Base-by-base conservation (phyloP, 345 rosid species). In the Moringa oleifera region DNA sequence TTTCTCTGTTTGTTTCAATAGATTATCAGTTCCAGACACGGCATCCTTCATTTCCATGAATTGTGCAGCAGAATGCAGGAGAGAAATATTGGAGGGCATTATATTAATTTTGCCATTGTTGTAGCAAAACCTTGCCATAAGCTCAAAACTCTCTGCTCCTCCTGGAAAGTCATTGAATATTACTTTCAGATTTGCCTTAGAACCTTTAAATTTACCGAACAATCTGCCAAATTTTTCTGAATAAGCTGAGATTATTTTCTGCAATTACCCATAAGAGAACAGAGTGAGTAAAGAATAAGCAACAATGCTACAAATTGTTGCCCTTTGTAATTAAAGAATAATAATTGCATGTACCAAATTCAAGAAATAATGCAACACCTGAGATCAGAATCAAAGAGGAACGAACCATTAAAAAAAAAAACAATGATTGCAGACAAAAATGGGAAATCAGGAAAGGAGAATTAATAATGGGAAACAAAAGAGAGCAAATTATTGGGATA, bases 91-190 rank as follows among this genome's bases (percentile, higher is more conserved):
- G 51, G 77, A 76, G 56, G 90, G 86, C 63, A 65, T 73, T 51
- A 88, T 73, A 33, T 73, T 74, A 20, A 79, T 62, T 46, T 59
- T 46, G 57, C 97, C 89, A 12, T 73, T 81, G 55, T 63, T 85
- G 85, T 94, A 90, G 66, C 96, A 94, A 81, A 90, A 94, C 66
- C 87, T 79, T 25, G 83, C 82, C 11, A 88, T 52, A 54, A 88
- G 83, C 81, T 90, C 95, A 61, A 94, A 90, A 71, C 84, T 65
- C 66, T 77, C 84, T 0, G 89, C 61, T 24, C 97, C 97, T 33
- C 96, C 97, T 0, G 99, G 97, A 58, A 94, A 94, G 53, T 88
- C 99, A 62, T 83, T 78, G 54, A 94, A 88, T 68, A 94, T 75
- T 60, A 94, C 84, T 66, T 90, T 94, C 41, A 83, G 75, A 64